phyloP scores from a whole-genome alignment of 805 yeast species.

The Debaryomyces prosopidis region DNA sequence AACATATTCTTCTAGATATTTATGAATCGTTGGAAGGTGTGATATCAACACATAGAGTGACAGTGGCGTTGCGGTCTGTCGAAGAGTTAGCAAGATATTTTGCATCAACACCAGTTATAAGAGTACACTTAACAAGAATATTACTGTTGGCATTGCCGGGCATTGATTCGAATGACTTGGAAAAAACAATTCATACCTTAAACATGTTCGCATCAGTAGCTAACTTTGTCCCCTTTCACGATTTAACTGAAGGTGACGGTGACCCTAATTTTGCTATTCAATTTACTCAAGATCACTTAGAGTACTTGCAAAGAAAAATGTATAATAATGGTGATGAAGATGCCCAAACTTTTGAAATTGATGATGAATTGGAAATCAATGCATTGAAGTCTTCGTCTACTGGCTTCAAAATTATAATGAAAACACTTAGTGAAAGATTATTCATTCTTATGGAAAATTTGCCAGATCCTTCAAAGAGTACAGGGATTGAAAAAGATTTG shows the following conservation, averaged over 20 bases:
- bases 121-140: constrained; percentile 79
- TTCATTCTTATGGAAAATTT: constrained; percentile 67
- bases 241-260: constrained; percentile 48
- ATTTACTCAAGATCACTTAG: constrained; percentile 66
- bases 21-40: constrained; percentile 72
- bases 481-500: constrained; percentile 51
- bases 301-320: constrained; percentile 47
- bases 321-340: constrained; percentile 24
- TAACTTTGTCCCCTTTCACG: constrained; percentile 69
- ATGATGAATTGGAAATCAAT: constrained; percentile 44
- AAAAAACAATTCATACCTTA: constrained; percentile 67
- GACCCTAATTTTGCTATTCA: constrained; percentile 43
- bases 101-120: constrained; percentile 58
- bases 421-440: constrained; percentile 55
- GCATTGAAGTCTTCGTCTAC: constrained; percentile 76
- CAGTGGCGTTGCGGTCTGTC: constrained; percentile 68
- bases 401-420: constrained; percentile 61
- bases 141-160: constrained; percentile 73
- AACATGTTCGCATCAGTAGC: constrained; percentile 70
- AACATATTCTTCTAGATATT: constrained; percentile 62
- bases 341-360: constrained; percentile 33
- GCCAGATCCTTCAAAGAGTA: constrained; percentile 56
- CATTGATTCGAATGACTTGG: constrained; percentile 84
- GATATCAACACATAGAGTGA: constrained; percentile 76
- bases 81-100: constrained; percentile 67